Evolutionary conservation across 768 basidiomycete species (phyloP).

Genomic region (Leccinum longicurvipes): DNA sequence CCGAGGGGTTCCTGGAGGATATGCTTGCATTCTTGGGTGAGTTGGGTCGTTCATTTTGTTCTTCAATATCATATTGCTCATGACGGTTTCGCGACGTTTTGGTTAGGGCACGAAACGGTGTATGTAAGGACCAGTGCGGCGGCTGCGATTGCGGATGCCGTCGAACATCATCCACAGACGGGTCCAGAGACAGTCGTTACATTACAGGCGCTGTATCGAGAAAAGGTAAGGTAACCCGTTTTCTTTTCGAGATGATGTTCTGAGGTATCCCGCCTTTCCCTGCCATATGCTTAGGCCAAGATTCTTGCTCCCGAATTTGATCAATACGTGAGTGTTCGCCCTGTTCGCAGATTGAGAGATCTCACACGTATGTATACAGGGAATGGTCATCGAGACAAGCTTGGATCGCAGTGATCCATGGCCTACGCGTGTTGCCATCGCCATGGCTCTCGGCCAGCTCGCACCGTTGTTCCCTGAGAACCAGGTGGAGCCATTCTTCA

Average conservation of each 20-base stretch:
- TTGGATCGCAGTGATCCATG: conserved; percentile 89
- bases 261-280: background rate
- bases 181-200: conserved; percentile 44
- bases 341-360: background rate
- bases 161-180: conserved; percentile 65
- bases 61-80: background rate
- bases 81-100: background rate
- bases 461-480: conserved; percentile 61
- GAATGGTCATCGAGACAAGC: conserved; percentile 87
- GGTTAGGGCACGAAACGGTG: conserved; percentile 68
- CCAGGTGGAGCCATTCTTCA: conserved; percentile 70
- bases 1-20: conserved; percentile 53
- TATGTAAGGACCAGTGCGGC: conserved; percentile 78
- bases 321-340: conserved; percentile 63
- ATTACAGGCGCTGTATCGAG: conserved; percentile 73
- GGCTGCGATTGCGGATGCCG: conserved; percentile 71
- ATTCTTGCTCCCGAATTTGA: conserved; percentile 90
- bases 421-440: conserved; percentile 75
- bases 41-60: background rate
- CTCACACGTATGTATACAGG: conserved; percentile 42
- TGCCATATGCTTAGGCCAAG: conserved; percentile 54
- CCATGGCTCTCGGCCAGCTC: conserved; percentile 61
- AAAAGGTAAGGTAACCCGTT: conserved; percentile 51
- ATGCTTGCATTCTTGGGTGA: conserved; percentile 70
- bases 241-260: background rate